phyloP scores from a whole-genome alignment of 2,329 filamentous ascomycete species.

The Dothideomycetes sp. region DNA sequence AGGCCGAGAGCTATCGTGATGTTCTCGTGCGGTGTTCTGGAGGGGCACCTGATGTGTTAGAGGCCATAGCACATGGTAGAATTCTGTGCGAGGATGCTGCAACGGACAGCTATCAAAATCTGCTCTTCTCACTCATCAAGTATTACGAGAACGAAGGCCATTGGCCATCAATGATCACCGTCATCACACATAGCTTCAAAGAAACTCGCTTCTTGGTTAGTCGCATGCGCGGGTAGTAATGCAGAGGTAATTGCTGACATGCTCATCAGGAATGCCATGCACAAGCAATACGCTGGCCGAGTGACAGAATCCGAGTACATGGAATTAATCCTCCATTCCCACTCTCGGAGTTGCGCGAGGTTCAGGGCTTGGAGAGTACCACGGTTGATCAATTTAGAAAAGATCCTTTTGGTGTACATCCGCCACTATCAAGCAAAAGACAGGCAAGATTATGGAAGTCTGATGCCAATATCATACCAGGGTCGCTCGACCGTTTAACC shows the following conservation, averaged over 20 bases:
- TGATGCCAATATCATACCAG: background rate
- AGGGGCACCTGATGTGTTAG: slow-evolving; percentile 15
- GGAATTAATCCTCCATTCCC: slow-evolving; percentile 38
- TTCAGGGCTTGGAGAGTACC: slow-evolving; percentile 1
- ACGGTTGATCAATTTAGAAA: background rate
- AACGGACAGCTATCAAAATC: slow-evolving; percentile 77
- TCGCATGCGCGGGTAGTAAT: background rate
- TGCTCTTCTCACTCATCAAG: slow-evolving; percentile 64
- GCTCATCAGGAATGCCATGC: slow-evolving; percentile 26
- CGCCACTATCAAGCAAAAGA: slow-evolving; percentile 2
- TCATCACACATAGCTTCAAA: slow-evolving; percentile 43
- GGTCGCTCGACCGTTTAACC: too few species aligned
- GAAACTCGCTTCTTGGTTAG: slow-evolving; percentile 30
- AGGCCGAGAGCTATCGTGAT: slow-evolving; percentile 22
- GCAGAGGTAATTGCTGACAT: background rate
- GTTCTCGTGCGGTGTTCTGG: slow-evolving; percentile 13
- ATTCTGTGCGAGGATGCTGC: slow-evolving; percentile 60
- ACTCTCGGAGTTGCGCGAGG: background rate
- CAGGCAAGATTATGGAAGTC: background rate
- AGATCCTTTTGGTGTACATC: slow-evolving; percentile 4
- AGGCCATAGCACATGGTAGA: slow-evolving; percentile 14
- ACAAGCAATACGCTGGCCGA: slow-evolving; percentile 36
- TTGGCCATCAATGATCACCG: slow-evolving; percentile 34
- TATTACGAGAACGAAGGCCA: slow-evolving; percentile 33
- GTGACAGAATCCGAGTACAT: slow-evolving; percentile 31